Evolutionary conservation across 2,329 filamentous ascomycete genomes (phyloP), one percentile per base, ranked within the genome.

Genomic region (Cladophialophora carrionii): DNA sequence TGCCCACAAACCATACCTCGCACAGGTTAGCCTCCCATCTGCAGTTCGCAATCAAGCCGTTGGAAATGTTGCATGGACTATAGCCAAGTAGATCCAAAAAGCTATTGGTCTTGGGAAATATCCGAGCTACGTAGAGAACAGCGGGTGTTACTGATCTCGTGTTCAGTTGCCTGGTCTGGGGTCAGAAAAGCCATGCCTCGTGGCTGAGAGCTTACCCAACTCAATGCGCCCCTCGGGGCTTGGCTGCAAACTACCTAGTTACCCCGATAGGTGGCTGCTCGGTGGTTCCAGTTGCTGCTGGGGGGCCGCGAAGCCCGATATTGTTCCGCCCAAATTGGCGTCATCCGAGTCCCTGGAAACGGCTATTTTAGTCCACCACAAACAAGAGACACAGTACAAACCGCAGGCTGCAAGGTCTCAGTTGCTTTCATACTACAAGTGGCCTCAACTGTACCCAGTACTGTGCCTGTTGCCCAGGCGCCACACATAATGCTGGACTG

Each of bases 401-500:
- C 46, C 58, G 48, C 34, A 55, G 59, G 59, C 60, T 51, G 14
- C 48, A 5, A 61, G 46, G 43, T 53, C 53, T 51, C 22, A 20
- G 32, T 61, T 51, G 34, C 10, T 20, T 46, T 2, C 41, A 24
- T 26, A 8, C 7, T 49, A 6, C 26, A 49, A 43, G 37, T 7
- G 31, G n/a, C 53, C 20, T 24, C 46, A 49, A 20, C 6, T 32
- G 24, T 22, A 22, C 31, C 8, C 6, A 24, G 24, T 22, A 22
- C 31, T 17, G 26, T 24, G 48, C 32, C 26, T 55, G 20, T 41
- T 32, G 20, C 22, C 7, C 49, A 60, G 62, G 57, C 56, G 60
- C 14, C 57, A 57, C 31, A 14, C 51, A 64, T 60, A 34, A 64
- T 64, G 62, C n/a, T 64, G 20, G 46, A 51, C 26, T 41, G 17